Conservation (phyloP, 805 yeast genomes). For the Ogataea minuta region DNA sequence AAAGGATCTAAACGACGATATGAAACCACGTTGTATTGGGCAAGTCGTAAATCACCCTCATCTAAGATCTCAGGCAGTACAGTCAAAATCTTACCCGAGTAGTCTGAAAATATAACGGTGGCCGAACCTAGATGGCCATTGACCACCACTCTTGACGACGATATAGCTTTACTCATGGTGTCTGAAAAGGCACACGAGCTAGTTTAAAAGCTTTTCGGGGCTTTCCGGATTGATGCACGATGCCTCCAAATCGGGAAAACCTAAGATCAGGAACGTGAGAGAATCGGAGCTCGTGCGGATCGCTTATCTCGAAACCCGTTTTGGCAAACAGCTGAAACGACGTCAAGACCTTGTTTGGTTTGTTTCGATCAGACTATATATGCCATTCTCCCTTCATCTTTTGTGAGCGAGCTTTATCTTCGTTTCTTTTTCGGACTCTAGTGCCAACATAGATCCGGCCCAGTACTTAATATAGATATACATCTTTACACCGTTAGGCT, state of each 20-base stretch:
- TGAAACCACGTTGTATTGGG: conserved; percentile 39
- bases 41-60: conserved; percentile 40
- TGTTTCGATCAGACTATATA: too few relatives aligned
- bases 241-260: conserved; percentile 7
- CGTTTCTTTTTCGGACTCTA: conserved; percentile 8
- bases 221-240: conserved; percentile 7
- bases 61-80: conserved; percentile 42
- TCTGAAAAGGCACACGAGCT: background rate
- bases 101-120: conserved; percentile 59
- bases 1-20: conserved; percentile 59
- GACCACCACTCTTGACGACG: conserved; percentile 58
- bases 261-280: conserved; percentile 3
- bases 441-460: background rate
- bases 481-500: conserved; percentile 6
- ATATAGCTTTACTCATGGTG: conserved; percentile 59
- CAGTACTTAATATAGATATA: too few relatives aligned
- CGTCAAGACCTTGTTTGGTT: too few relatives aligned
- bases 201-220: conserved; percentile 7
- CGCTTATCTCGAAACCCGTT: too few relatives aligned
- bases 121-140: conserved; percentile 51
- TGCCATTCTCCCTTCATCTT: background rate
- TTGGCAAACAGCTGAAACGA: too few relatives aligned
- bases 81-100: conserved; percentile 57
- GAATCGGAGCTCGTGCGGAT: too few relatives aligned
- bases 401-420: conserved; percentile 6